phyloP scores from a whole-genome alignment of 176 grass and related monocot species.

The Avena insularis region DNA sequence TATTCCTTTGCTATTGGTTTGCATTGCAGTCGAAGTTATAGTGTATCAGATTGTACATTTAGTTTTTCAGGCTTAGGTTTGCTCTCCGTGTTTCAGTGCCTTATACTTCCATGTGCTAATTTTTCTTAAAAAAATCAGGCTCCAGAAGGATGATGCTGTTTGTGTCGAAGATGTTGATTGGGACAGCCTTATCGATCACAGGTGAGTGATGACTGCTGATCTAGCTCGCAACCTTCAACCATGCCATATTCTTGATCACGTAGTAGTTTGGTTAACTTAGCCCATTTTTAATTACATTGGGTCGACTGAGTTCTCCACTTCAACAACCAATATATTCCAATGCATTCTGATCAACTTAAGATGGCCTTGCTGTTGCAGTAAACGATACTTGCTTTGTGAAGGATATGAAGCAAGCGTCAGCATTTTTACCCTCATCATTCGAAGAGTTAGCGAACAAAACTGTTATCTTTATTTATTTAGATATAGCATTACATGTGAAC shows the following conservation, averaged over 20 bases:
- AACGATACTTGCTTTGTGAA: neutral
- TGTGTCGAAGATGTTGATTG: slow-evolving; percentile 88
- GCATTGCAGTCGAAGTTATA: neutral
- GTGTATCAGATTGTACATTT: neutral
- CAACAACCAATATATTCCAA: neutral
- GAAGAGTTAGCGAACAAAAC: neutral
- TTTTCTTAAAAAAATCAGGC: slow-evolving; percentile 49
- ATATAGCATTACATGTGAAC: neutral
- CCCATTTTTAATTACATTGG: neutral
- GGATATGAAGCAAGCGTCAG: neutral
- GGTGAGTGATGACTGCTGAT: slow-evolving; percentile 45
- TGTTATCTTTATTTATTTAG: neutral
- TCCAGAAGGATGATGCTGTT: slow-evolving; percentile 63
- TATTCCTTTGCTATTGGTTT: neutral
- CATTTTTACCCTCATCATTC: neutral
- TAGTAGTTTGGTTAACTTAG: slow-evolving; percentile 15
- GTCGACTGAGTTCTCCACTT: too few relatives aligned
- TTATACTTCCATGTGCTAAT: slow-evolving; percentile 19
- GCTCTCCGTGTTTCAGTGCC: neutral
- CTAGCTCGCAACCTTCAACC: slow-evolving; percentile 27
- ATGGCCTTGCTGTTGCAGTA: neutral
- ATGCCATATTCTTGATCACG: neutral
- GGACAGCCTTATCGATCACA: slow-evolving; percentile 82
- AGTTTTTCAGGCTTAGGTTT: neutral
- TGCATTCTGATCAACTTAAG: neutral